These are phyloP conservation scores for Trypanosomatidae sp. DNA, from an alignment of 208 protist genomes.

Conservation along the genomic window DNA sequence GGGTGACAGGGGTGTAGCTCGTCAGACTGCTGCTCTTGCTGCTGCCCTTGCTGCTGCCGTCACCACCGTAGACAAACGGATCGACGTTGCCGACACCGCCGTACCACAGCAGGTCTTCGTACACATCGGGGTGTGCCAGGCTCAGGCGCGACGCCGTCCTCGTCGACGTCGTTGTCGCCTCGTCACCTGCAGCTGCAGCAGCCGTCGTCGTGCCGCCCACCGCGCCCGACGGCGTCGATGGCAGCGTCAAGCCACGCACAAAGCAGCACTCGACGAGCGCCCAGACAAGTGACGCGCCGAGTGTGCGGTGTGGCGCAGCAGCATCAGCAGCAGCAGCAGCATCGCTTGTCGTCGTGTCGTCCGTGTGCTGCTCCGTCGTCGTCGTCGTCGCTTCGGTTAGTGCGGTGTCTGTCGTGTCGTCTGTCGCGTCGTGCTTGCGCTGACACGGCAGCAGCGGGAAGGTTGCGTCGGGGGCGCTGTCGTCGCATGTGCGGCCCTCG, in stretches of 20 bases:
- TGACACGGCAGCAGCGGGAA: slow-evolving; percentile 31
- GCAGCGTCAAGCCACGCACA: slow-evolving; percentile 52
- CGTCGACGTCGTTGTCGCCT: too few relatives aligned
- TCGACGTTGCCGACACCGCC: slow-evolving; percentile 30
- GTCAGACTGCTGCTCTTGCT: slow-evolving; percentile 1
- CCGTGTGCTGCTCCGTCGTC: slow-evolving; percentile 1
- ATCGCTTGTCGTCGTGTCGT: slow-evolving; percentile 1
- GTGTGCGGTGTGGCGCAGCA: slow-evolving; percentile 8
- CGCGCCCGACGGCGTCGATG: too few relatives aligned
- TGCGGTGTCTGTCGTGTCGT: not conserved
- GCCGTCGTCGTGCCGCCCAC: too few relatives aligned
- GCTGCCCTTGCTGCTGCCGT: not conserved
- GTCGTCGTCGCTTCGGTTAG: not conserved
- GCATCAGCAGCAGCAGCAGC: not conserved
- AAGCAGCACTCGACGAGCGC: slow-evolving; percentile 81
- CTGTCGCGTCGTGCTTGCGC: not conserved
- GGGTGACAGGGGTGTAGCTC: not conserved
- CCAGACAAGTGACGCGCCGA: slow-evolving; percentile 38
- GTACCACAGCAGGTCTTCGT: slow-evolving; percentile 47
- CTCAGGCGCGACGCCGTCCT: slow-evolving; percentile 10
- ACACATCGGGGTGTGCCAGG: slow-evolving; percentile 28
- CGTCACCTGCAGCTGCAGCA: too few relatives aligned
- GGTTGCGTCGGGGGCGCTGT: slow-evolving; percentile 16
- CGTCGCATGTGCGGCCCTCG: slow-evolving; percentile 46
- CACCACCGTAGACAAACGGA: slow-evolving; percentile 5